A percentile compares a stretch with the other conserved stretches of the same genome.
phyloP scores from a whole-genome alignment of 495 filamentous ascomycete species.

The Aspergillus ostianus region DNA sequence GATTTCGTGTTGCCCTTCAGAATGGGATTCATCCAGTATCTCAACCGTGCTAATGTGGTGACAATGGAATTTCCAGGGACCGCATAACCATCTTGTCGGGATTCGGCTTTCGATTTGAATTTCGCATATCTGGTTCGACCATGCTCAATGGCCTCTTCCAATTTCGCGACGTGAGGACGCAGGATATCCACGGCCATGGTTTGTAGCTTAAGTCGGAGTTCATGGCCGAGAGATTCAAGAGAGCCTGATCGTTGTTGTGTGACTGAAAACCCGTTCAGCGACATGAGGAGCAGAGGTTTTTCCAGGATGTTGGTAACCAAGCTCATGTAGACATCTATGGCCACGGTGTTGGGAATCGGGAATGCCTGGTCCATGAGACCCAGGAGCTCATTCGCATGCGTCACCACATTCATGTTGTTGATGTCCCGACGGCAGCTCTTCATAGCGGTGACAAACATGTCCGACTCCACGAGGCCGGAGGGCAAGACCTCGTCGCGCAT shows the following conservation, averaged over 20 bases:
- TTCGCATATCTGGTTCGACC: too few species aligned
- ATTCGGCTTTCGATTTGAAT: too few species aligned
- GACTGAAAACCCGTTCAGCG: constrained; percentile 25
- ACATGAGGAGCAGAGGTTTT: constrained; percentile 33
- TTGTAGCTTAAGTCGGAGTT: constrained; percentile 29
- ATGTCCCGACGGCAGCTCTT: constrained; percentile 66
- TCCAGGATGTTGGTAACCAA: constrained; percentile 23
- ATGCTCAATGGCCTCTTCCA: constrained; percentile 28
- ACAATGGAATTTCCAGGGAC: not conserved
- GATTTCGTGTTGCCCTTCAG: not conserved
- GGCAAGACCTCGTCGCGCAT: constrained; percentile 50
- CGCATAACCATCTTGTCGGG: too few species aligned
- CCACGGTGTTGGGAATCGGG: constrained; percentile 35
- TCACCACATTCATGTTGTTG: constrained; percentile 61
- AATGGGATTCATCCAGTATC: not conserved
- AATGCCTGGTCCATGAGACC: constrained; percentile 48
- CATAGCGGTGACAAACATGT: constrained; percentile 71
- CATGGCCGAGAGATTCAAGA: constrained; percentile 19
- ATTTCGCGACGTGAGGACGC: constrained; percentile 28
- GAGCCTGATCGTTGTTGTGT: constrained; percentile 15
- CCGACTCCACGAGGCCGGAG: constrained; percentile 32
- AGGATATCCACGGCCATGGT: constrained; percentile 22
- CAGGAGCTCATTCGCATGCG: constrained; percentile 55
- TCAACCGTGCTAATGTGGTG: not conserved
- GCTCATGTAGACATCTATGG: constrained; percentile 31